Evolutionary conservation across 345 rosid species (phyloP), one percentile per base, ranked within the genome.

Genomic region (Populus alba): DNA sequence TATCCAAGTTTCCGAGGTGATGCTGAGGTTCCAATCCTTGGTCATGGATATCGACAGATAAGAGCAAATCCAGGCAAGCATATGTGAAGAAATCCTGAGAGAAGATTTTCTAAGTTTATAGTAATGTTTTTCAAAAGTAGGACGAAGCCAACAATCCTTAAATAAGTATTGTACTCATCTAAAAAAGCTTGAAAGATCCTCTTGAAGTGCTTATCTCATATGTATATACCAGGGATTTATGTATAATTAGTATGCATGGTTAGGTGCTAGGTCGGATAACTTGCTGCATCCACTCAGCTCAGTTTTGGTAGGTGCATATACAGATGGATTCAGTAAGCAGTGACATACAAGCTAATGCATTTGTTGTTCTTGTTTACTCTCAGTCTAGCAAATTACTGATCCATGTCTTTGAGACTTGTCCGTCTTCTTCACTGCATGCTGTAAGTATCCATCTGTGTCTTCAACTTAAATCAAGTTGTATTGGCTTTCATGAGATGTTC

Each of bases 291-390:
- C 7, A 37, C 43, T 81, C 33, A 61, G 81, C 80, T 76, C 80
- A 79, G 84, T 81, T 86, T 83, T 86, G 85, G 63, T 71, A n/a
- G 15, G 33, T 65, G 33, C 68, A 16, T 68, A 45, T 41, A 25
- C 47, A 55, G 22, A 33, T 6, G 43, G 49, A 16, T 49, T 47
- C 7, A 49, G 61, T 7, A 75, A 13, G 20, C 45, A 20, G 8
- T 20, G 17, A 57, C 25, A 31, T 20, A 11, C 35, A 55, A 53
- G 5, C 8, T 10, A 3, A 8, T 47, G n/a, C 25, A 1, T 71
- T 23, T 47, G 49, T 51, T 43, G 16, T 10, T 77, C 69, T 18
- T 29, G 49, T 31, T 63, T 43, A 62, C 45, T 20, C 51, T 62
- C 38, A 63, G 18, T 33, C 0, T 20, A 17, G 63, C 65, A 31